Conservation (phyloP, 1,284 basidiomycete genomes). For the Pterulicium gracile region DNA sequence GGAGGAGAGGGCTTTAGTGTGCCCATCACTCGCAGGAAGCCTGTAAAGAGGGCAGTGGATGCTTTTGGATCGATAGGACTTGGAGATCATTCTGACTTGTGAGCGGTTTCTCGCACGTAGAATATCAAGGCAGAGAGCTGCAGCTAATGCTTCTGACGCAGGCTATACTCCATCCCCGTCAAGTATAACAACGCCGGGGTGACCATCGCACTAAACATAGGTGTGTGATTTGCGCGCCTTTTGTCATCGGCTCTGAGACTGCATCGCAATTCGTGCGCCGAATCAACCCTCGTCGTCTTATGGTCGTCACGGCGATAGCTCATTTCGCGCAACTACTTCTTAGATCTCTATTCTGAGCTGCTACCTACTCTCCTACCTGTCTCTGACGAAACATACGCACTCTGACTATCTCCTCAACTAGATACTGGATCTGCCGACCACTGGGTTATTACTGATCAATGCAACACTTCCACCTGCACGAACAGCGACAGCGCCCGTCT, state of each 20-base stretch:
- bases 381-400: too few relatives aligned
- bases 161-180: conserved; percentile 1
- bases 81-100: conserved; percentile 39
- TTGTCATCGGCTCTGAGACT: neutral
- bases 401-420: neutral
- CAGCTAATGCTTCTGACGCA: conserved; percentile 4
- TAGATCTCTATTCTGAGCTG: neutral
- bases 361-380: neutral
- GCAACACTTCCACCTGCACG: conserved; percentile 19
- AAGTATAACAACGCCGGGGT: neutral
- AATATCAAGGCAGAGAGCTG: neutral
- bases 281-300: too few relatives aligned
- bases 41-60: conserved; percentile 13
- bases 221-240: neutral
- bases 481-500: conserved; percentile 23
- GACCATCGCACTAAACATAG: conserved; percentile 1
- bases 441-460: conserved; percentile 43
- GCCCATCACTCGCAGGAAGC: neutral
- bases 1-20: neutral
- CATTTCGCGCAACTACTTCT: neutral
- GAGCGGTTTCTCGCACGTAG: conserved; percentile 12
- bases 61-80: conserved; percentile 20
- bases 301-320: neutral
- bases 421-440: conserved; percentile 50
- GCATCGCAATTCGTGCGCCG: neutral